These are phyloP conservation scores for Exophiala mesophila DNA, from an alignment of 2,329 filamentous ascomycete genomes.

Conservation along the genomic window DNA sequence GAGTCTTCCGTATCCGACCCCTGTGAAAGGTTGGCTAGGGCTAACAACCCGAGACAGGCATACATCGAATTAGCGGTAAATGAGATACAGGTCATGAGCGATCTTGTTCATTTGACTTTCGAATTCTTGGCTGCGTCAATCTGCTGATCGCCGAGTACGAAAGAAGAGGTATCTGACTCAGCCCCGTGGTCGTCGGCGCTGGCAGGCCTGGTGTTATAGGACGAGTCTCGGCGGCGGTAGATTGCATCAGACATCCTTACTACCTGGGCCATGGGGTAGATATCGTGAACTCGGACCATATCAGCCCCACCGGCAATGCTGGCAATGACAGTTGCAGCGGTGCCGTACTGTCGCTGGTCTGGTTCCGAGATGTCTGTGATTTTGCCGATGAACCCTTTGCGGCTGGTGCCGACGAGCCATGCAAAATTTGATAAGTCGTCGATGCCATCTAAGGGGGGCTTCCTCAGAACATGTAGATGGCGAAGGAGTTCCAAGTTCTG, in stretches of 20 bases:
- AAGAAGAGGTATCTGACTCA: not conserved
- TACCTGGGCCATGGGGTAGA: constrained; percentile 77
- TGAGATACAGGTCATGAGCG: too few relatives aligned
- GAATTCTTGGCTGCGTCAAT: too few relatives aligned
- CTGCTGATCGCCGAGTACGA: too few relatives aligned
- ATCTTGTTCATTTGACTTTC: too few relatives aligned
- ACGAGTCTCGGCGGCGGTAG: constrained; percentile 50
- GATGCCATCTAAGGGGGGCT: constrained; percentile 57
- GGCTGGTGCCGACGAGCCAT: constrained; percentile 83
- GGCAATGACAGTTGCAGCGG: constrained; percentile 79
- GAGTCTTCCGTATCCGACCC: too few relatives aligned
- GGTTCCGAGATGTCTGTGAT: constrained; percentile 72
- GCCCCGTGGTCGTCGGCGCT: not conserved
- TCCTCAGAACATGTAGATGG: constrained; percentile 58
- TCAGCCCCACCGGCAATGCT: constrained; percentile 84
- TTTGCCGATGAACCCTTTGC: constrained; percentile 82
- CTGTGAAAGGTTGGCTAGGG: too few relatives aligned
- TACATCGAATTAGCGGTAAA: too few relatives aligned
- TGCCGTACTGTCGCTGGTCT: constrained; percentile 72
- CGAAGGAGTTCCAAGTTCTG: constrained; percentile 81
- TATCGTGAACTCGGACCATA: constrained; percentile 88
- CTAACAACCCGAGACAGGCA: too few relatives aligned
- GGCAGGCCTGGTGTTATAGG: not conserved
- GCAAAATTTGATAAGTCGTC: constrained; percentile 62
- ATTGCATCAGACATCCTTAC: constrained; percentile 90